Base-by-base conservation (phyloP, 2,329 filamentous ascomycete genomes). In the Venturia asperata region DNA sequence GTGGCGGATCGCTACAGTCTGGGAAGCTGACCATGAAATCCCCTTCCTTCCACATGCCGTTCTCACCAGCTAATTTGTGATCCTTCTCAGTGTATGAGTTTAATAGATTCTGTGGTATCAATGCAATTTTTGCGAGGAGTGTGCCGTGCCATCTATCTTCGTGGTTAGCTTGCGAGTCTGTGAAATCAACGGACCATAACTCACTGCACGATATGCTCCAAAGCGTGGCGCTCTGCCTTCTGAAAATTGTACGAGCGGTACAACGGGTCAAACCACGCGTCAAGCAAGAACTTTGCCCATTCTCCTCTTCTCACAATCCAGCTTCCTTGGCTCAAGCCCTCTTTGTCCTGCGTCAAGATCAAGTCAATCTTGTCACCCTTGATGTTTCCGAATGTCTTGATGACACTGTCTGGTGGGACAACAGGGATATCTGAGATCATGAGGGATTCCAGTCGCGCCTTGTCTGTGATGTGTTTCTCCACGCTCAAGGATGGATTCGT, bases 91-190 rank as follows among this genome's bases (percentile, higher is more conserved):
- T 71, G 82, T 87, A 97, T 0, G 90, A 84, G 72, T 96, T 96
- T 74, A 99, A 79, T 42, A 83, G 81, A 63, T 88, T 85, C 76
- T 99, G 94, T 2, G 93, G 92, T n/a, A 99, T 82, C 27, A 99
- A 81, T 1, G 90, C 92, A 67, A 97, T 79, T 73, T 92, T 94
- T 45, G 93, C 91, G 13, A 99, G 84, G 56, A 99, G 88, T 0
- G 94, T 99, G 37, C 93, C 92, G 74, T 99, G 94, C 95, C 94
- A 99, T 80, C 96, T 93, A 62, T 93, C 90, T 89, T 92, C 68
- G 15, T 41, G 65, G 41, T 58, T 66, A 63, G 62, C 39, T 43
- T 61, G 62, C 43, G n/a, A n/a, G n/a, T n/a, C n/a, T n/a, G n/a
- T n/a, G n/a, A n/a, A n/a, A n/a, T n/a, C n/a, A n/a, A n/a, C n/a